A percentile compares a stretch with the other conserved stretches of the same genome.
Conservation (phyloP, 805 yeast species). For the Saccharomycopsis guyanensis region DNA sequence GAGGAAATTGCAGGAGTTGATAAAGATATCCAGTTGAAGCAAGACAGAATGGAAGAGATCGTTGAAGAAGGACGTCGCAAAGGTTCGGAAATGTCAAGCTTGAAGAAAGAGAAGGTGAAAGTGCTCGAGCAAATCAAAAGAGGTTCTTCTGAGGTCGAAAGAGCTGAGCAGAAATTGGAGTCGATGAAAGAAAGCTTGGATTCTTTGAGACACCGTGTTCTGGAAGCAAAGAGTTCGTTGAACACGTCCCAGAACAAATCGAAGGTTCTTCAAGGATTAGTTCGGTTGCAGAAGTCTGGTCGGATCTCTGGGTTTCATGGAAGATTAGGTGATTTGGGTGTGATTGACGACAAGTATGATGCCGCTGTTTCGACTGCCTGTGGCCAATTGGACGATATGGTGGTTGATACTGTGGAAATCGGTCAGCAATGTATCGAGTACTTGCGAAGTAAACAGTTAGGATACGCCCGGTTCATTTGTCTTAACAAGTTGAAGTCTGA, state of each 20-base stretch:
- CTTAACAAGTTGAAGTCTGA: slow-evolving; percentile 61
- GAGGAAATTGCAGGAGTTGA: slow-evolving; percentile 38
- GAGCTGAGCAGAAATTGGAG: slow-evolving; percentile 43
- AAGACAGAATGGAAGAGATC: slow-evolving; percentile 37
- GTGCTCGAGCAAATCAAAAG: slow-evolving; percentile 45
- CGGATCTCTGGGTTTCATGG: slow-evolving; percentile 83
- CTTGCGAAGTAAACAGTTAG: slow-evolving; percentile 72
- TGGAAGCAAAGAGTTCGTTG: slow-evolving; percentile 58
- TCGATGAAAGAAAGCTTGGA: slow-evolving; percentile 47
- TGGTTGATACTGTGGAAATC: slow-evolving; percentile 70
- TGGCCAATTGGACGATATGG: slow-evolving; percentile 84
- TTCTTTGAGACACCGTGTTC: slow-evolving; percentile 49
- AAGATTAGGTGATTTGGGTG: slow-evolving; percentile 86
- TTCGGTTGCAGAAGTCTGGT: slow-evolving; percentile 68
- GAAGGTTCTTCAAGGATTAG: slow-evolving; percentile 62
- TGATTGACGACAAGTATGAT: slow-evolving; percentile 81
- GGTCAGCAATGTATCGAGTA: slow-evolving; percentile 78
- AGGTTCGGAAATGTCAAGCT: slow-evolving; percentile 37
- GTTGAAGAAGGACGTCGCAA: slow-evolving; percentile 42
- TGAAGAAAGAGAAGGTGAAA: slow-evolving; percentile 42
- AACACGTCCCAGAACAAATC: slow-evolving; percentile 58
- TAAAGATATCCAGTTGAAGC: slow-evolving; percentile 37
- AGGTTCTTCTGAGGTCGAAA: slow-evolving; percentile 50
- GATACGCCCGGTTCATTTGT: slow-evolving; percentile 83
- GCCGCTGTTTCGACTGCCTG: slow-evolving; percentile 94